These are phyloP conservation scores for Aspergillus vadensis DNA, from an alignment of 2,329 filamentous ascomycete species.

Conservation along the genomic window DNA sequence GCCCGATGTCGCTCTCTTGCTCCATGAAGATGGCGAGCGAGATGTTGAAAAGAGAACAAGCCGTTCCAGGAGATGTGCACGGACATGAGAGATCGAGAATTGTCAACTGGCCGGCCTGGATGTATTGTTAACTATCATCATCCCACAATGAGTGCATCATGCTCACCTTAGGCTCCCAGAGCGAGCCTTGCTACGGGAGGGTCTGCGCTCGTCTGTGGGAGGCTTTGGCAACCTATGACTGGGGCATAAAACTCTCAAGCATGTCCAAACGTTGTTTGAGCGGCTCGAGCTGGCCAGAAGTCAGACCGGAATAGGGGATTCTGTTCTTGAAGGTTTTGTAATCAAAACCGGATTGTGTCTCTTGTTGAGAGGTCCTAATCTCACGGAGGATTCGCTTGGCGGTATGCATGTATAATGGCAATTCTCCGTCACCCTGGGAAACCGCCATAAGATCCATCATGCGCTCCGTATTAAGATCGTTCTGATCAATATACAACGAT, in stretches of 20 bases:
- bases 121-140: not conserved
- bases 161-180: conserved; percentile 19
- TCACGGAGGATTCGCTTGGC: conserved; percentile 59
- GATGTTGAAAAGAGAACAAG: conserved; percentile 27
- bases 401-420: conserved; percentile 61
- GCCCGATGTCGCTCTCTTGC: conserved; percentile 15
- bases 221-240: not conserved
- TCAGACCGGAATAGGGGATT: conserved; percentile 10
- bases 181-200: not conserved
- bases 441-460: conserved; percentile 65
- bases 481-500: conserved; percentile 54
- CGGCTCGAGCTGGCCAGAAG: conserved; percentile 17
- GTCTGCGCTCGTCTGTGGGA: not conserved
- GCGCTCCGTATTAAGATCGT: conserved; percentile 58
- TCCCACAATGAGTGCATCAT: not conserved
- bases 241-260: conserved; percentile 26
- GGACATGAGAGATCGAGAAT: conserved; percentile 27
- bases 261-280: conserved; percentile 24
- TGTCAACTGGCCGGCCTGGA: conserved; percentile 17
- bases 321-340: conserved; percentile 52
- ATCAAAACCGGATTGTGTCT: conserved; percentile 44
- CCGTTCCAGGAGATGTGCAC: conserved; percentile 22
- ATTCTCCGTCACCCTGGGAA: conserved; percentile 37
- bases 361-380: conserved; percentile 49
- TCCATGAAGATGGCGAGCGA: conserved; percentile 25